Percentiles rank a stretch among this genome's conserved stretches.
Conservation (phyloP, 495 filamentous ascomycete genomes). For the Penicillium crystallinum region DNA sequence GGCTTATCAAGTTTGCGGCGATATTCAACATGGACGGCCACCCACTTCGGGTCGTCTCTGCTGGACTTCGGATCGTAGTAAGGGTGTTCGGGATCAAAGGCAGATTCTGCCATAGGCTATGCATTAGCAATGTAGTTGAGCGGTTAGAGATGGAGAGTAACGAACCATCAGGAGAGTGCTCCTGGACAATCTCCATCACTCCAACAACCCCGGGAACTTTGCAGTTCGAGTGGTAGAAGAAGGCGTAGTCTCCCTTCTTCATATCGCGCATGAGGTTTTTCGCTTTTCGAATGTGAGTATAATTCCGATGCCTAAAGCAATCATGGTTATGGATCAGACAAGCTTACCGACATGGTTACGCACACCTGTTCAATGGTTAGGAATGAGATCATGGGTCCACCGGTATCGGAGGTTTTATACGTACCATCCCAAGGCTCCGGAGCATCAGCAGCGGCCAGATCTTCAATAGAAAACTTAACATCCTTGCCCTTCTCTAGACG, state of each 20-base stretch:
- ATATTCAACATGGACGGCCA: conserved; percentile 81
- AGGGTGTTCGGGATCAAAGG: conserved; percentile 68
- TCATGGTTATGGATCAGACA: not conserved
- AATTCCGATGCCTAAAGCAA: conserved; percentile 4
- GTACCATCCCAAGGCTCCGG: conserved; percentile 88
- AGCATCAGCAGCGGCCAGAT: conserved; percentile 60
- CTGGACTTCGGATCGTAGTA: conserved; percentile 77
- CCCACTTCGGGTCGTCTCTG: conserved; percentile 82
- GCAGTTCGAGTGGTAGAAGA: conserved; percentile 98
- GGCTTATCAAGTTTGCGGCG: conserved; percentile 70
- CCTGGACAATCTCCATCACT: conserved; percentile 86
- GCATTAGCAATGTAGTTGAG: conserved; percentile 4
- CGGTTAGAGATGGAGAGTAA: conserved; percentile 1
- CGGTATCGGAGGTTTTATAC: conserved; percentile 1
- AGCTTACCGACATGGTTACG: conserved; percentile 52
- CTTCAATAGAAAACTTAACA: conserved; percentile 93
- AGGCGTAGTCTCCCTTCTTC: conserved; percentile 85
- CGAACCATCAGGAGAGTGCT: conserved; percentile 73
- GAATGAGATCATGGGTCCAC: not conserved
- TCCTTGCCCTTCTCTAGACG: conserved; percentile 80
- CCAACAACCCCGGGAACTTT: conserved; percentile 87
- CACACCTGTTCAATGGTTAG: conserved; percentile 42
- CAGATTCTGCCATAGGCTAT: conserved; percentile 52
- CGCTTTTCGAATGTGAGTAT: conserved; percentile 43
- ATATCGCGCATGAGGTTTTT: conserved; percentile 83